Conservation (phyloP, 2,329 filamentous ascomycete genomes). For the Aphanocladium album region DNA sequence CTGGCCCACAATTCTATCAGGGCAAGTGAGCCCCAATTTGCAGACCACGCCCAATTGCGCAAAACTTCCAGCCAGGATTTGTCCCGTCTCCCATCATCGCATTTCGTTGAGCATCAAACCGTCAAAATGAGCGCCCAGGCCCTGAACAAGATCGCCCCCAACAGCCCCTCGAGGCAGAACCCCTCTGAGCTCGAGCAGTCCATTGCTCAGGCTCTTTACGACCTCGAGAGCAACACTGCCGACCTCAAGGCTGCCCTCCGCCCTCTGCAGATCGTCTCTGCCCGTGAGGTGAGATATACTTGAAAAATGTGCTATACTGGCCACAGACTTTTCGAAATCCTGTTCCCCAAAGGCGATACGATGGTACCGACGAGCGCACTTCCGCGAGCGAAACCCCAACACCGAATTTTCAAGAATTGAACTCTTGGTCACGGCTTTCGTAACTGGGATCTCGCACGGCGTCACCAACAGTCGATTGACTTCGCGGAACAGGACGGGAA, state of each 20-base stretch:
- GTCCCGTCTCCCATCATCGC: slow-evolving; percentile 25
- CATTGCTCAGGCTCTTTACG: slow-evolving; percentile 96
- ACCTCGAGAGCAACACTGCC: slow-evolving; percentile 98
- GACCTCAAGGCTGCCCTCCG: slow-evolving; percentile 95
- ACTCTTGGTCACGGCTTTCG: slow-evolving; percentile 9
- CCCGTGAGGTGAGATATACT: slow-evolving; percentile 86
- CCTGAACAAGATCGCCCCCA: slow-evolving; percentile 97
- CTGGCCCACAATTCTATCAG: slow-evolving; percentile 11
- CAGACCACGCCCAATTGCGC: slow-evolving; percentile 25
- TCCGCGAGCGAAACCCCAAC: slow-evolving; percentile 6
- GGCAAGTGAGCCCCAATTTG: slow-evolving; percentile 41
- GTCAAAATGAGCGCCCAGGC: slow-evolving; percentile 62
- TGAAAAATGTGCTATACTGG: slow-evolving; percentile 22
- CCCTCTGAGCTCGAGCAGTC: slow-evolving; percentile 96
- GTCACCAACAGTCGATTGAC: slow-evolving; percentile 26
- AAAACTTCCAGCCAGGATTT: slow-evolving; percentile 25
- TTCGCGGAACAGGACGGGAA: slow-evolving; percentile 66
- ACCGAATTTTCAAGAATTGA: background rate
- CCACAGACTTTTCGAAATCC: slow-evolving; percentile 31
- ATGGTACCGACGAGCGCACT: slow-evolving; percentile 7
- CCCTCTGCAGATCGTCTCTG: slow-evolving; percentile 97
- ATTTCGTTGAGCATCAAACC: slow-evolving; percentile 33
- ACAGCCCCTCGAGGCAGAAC: slow-evolving; percentile 93
- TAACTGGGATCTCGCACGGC: slow-evolving; percentile 18
- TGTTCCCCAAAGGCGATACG: slow-evolving; percentile 36